A percentile compares a stretch with the other conserved stretches of the same genome.
Conservation (phyloP, 179 eudicot genomes). For the Beta corolliflora region DNA sequence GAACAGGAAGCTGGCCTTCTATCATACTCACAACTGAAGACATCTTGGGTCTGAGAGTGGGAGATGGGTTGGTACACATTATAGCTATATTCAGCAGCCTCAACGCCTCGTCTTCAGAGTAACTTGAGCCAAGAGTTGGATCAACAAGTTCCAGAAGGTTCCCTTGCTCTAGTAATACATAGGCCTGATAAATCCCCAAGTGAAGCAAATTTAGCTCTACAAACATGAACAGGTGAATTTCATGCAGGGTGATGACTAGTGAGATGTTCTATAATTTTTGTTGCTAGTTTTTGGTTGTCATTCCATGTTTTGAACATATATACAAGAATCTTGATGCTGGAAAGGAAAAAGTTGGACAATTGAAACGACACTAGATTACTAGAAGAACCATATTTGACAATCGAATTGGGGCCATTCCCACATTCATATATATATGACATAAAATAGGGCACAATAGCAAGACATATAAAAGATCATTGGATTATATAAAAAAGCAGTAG, state of each 20-base stretch:
- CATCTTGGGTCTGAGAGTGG: conserved; percentile 74
- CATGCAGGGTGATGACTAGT: background rate
- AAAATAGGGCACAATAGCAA: too few relatives aligned
- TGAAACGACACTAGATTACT: too few relatives aligned
- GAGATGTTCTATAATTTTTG: too few relatives aligned
- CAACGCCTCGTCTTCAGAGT: conserved; percentile 57
- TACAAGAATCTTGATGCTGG: too few relatives aligned
- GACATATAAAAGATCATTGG: background rate
- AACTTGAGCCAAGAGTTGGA: conserved; percentile 50
- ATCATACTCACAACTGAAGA: conserved; percentile 68
- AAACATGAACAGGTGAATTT: background rate
- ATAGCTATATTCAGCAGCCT: conserved; percentile 58
- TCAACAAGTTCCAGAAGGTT: conserved; percentile 68
- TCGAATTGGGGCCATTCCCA: too few relatives aligned
- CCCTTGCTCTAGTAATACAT: conserved; percentile 71
- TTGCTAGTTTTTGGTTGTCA: background rate
- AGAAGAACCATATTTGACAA: too few relatives aligned
- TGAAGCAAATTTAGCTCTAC: background rate
- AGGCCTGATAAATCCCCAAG: conserved; percentile 28
- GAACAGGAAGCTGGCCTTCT: conserved; percentile 58
- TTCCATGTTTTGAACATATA: background rate
- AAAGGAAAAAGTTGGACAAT: too few relatives aligned
- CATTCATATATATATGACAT: background rate
- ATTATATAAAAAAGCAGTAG: background rate
- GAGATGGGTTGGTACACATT: conserved; percentile 74